Base-by-base conservation (phyloP, 345 rosid genomes). In the Microthlaspi erraticum region DNA sequence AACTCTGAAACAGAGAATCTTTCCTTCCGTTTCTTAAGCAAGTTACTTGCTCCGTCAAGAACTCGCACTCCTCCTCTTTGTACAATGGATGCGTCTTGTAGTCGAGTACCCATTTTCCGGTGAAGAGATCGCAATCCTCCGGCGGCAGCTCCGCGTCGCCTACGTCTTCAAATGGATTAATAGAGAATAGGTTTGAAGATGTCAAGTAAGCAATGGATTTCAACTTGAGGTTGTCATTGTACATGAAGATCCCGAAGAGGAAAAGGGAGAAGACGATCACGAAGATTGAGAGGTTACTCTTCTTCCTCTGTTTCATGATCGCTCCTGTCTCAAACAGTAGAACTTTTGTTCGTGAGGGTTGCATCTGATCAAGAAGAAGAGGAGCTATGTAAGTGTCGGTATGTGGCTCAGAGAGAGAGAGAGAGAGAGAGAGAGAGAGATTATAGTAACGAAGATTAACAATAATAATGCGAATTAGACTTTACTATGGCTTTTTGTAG, bases 1-100 rank as follows among this genome's bases (percentile, higher is more conserved):
- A 94, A 5, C 82, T 87, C 85, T 94, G 99, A 41, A 80, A 94
- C 79, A 67, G 0, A 34, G 97, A 87, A 72, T 94, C 91, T 70
- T 86, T 81, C 62, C 99, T 89, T 56, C 98, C 99, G 57, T 92
- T 94, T 79, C 92, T 88, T 78, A 91, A 53, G 60, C 99, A 94
- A 68, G 96, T 92, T 10, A 92, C 93, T 68, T 92, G 98, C 9
- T 88, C 83, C 0, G 97, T 86, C 19, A 94, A 81, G 37, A 87
- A 89, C 79, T 88, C 88, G 23, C 99, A 94, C 26, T 89, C 83
- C 0, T 89, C 90, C 53, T 94, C 99, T 64, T 82, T 84, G 64
- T 92, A 94, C 72, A 94, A 43, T 36, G 98, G 99, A 36, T 68
- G 78, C 0, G 93, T 85, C 42, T 53, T 78, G 46, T 86, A 83